phyloP scores from a whole-genome alignment of 192 early-diverging fungal genomes.

The Linnemannia exigua region DNA sequence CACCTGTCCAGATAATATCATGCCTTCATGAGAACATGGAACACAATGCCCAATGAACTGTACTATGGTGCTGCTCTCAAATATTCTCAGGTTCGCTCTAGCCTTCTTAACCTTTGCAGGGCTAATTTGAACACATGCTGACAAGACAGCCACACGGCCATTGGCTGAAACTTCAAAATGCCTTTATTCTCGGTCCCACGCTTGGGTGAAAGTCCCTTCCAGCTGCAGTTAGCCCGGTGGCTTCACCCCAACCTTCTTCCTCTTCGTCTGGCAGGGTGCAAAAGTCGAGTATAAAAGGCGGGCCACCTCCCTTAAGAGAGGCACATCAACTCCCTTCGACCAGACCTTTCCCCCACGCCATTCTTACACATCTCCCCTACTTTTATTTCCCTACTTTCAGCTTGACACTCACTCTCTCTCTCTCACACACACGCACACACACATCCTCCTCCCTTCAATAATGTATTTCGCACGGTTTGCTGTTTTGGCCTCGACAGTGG shows the following conservation, averaged over 20 bases:
- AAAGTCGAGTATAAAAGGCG: not conserved
- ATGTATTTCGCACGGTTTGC: not conserved
- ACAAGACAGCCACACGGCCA: no score
- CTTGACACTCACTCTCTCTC: not conserved
- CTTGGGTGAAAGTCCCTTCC: no score
- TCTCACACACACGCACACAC: not conserved
- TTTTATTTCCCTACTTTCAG: no score
- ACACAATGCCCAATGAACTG: no score
- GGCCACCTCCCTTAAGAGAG: no score
- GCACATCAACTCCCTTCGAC: not conserved
- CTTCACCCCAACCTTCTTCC: not conserved
- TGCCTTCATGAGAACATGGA: not conserved
- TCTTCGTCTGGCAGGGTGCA: not conserved
- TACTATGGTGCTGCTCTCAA: no score
- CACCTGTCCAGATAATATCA: not conserved
- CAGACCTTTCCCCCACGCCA: not conserved
- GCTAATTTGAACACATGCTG: no score
- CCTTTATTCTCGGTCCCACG: no score
- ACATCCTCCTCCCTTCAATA: not conserved
- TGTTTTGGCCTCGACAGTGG: not conserved
- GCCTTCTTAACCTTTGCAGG: no score
- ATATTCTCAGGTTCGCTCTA: no score
- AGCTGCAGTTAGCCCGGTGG: no score
- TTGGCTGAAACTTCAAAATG: no score
- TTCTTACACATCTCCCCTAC: not conserved